Evolutionary conservation across 2,329 filamentous ascomycete species (phyloP).

Genomic region (Escovopsis sp.): DNA sequence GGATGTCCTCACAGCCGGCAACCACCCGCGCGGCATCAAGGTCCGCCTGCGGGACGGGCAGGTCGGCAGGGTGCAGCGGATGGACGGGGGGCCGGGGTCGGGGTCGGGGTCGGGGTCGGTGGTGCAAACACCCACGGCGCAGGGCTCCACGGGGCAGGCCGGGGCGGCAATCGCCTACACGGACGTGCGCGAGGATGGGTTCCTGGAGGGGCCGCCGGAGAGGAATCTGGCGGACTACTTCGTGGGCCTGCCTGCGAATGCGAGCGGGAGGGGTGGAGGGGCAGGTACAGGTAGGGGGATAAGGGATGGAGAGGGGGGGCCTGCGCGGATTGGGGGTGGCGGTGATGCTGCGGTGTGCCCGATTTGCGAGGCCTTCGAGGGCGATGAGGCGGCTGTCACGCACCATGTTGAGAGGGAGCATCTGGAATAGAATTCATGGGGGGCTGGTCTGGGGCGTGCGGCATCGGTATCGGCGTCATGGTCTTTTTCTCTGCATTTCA

Average conservation of each 20-base stretch:
- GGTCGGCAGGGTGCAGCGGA: conserved; percentile 57
- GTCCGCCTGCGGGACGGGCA: conserved; percentile 57
- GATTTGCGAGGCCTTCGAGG: conserved; percentile 51
- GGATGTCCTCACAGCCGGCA: conserved; percentile 55
- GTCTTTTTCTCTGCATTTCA: conserved; percentile 1
- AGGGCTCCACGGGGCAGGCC: too few species aligned
- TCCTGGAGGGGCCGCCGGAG: conserved; percentile 23
- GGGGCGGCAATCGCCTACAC: too few species aligned
- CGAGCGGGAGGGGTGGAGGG: too few species aligned
- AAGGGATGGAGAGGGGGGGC: background rate
- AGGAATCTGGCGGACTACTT: conserved; percentile 31
- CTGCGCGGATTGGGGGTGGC: background rate
- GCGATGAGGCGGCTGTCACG: conserved; percentile 52
- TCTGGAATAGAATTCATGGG: conserved; percentile 10
- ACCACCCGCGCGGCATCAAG: conserved; percentile 69
- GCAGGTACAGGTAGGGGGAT: too few species aligned
- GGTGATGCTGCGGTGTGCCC: conserved; percentile 33
- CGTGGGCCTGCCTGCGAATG: conserved; percentile 16
- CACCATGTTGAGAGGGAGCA: conserved; percentile 42
- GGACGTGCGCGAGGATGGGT: conserved; percentile 13
- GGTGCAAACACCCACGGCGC: too few species aligned
- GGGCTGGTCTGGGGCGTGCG: too few species aligned
- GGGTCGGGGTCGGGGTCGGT: conserved; percentile 5
- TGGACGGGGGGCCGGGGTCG: conserved; percentile 22
- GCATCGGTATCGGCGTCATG: background rate